These are phyloP conservation scores for Cajanus cajan DNA, from an alignment of 306 rosid genomes.

Conservation along the genomic window DNA sequence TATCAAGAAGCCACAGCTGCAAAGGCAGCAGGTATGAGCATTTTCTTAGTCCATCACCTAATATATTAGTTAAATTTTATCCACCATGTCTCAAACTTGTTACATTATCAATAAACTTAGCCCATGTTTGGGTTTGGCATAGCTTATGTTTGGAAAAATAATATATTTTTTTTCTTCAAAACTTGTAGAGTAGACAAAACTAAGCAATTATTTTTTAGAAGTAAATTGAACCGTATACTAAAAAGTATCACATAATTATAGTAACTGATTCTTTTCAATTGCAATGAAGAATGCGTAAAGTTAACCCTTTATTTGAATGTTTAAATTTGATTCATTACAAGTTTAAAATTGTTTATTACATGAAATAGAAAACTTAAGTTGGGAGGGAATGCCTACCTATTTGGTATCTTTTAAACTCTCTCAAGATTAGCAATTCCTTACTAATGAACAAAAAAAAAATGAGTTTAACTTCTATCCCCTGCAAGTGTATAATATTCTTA, in stretches of 20 bases:
- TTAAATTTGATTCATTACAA: background rate
- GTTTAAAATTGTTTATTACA: background rate
- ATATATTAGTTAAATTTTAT: background rate
- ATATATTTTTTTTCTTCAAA: too few relatives aligned
- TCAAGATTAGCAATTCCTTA: too few relatives aligned
- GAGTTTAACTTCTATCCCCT: background rate
- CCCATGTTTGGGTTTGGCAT: background rate
- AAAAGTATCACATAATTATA: background rate
- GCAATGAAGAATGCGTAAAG: background rate
- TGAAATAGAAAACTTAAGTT: background rate
- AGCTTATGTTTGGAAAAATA: background rate
- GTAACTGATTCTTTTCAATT: background rate
- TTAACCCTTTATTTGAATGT: background rate
- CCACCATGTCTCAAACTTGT: conserved; percentile 2
- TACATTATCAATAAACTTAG: background rate
- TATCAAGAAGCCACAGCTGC: conserved; percentile 93
- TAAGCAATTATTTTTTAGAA: too few relatives aligned
- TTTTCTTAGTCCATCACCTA: background rate
- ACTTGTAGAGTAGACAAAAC: too few relatives aligned
- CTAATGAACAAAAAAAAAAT: too few relatives aligned
- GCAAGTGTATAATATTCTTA: background rate
- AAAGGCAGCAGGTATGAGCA: conserved; percentile 75
- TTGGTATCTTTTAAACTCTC: too few relatives aligned
- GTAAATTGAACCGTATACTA: background rate
- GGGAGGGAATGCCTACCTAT: too few relatives aligned